A percentile compares a stretch with the other conserved stretches of the same genome.
These are phyloP conservation scores for Gossypium raimondii DNA, from an alignment of 345 rosid genomes.

Conservation along the genomic window DNA sequence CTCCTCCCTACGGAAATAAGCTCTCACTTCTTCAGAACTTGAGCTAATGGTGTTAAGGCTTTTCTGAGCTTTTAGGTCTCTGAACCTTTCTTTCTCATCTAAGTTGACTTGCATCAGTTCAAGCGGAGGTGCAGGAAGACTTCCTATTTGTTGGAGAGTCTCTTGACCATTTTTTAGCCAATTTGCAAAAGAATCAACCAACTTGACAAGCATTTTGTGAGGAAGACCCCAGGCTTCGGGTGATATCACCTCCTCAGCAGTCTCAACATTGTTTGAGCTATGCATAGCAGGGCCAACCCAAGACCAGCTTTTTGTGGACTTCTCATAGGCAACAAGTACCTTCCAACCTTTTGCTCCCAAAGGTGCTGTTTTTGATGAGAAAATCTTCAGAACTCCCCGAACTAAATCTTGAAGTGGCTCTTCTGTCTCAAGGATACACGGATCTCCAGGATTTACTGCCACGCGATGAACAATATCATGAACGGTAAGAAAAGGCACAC, in stretches of 20 bases:
- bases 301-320: constrained; percentile 75
- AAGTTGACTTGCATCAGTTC: constrained; percentile 73
- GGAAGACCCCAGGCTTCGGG: constrained; percentile 96
- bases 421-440: constrained; percentile 85
- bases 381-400: constrained; percentile 88
- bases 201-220: constrained; percentile 89
- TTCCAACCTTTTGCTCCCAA: constrained; percentile 98
- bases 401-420: constrained; percentile 94
- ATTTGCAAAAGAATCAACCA: constrained; percentile 93
- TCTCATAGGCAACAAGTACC: constrained; percentile 76
- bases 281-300: constrained; percentile 78
- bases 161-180: constrained; percentile 97
- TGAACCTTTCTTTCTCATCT: constrained; percentile 96
- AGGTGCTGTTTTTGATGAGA: constrained; percentile 87
- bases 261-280: constrained; percentile 54
- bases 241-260: constrained; percentile 78
- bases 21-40: constrained; percentile 81
- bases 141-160: constrained; percentile 89
- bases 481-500: constrained; percentile 62
- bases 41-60: constrained; percentile 83
- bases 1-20: constrained; percentile 88
- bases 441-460: constrained; percentile 88
- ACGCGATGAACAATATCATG: constrained; percentile 89
- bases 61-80: constrained; percentile 95
- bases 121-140: constrained; percentile 91